Evolutionary conservation across 345 rosid species (phyloP).

Genomic region (Melaleuca alternifolia): DNA sequence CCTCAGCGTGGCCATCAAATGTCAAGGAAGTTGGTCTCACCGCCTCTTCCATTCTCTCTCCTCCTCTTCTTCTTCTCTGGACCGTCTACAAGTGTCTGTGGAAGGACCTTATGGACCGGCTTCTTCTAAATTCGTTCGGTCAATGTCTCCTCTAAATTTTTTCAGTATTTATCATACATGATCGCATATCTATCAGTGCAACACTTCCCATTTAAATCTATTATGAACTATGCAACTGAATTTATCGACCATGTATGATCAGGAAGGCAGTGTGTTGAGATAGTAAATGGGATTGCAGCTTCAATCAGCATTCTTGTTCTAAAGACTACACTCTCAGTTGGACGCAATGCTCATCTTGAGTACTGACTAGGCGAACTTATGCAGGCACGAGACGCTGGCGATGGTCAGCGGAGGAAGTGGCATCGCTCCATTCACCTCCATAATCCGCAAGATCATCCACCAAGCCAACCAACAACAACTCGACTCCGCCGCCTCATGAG

Average conservation of each 20-base stretch:
- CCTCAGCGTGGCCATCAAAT: constrained; percentile 44
- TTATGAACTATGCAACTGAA: no score
- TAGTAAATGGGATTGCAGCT: background rate
- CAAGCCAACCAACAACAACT: background rate
- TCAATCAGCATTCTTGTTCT: background rate
- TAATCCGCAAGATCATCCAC: constrained; percentile 40
- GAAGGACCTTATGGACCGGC: constrained; percentile 63
- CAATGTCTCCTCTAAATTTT: background rate
- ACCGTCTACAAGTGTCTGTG: constrained; percentile 24
- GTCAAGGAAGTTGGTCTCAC: constrained; percentile 56
- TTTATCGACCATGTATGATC: no score
- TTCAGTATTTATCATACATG: no score
- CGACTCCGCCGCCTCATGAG: background rate
- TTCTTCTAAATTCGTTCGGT: constrained; percentile 23
- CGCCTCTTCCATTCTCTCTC: no score
- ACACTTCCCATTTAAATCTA: no score
- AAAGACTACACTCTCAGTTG: background rate
- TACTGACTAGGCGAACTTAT: background rate
- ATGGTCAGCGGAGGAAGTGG: constrained; percentile 77
- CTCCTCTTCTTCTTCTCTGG: constrained; percentile 5
- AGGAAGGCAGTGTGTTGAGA: background rate
- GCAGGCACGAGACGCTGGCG: constrained; percentile 42
- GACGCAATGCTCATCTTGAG: background rate
- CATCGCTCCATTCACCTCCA: constrained; percentile 62
- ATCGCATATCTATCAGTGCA: no score